Evolutionary conservation across 1,139 yeast genomes (phyloP).

Genomic region (Blastobotrys illinoisensis): DNA sequence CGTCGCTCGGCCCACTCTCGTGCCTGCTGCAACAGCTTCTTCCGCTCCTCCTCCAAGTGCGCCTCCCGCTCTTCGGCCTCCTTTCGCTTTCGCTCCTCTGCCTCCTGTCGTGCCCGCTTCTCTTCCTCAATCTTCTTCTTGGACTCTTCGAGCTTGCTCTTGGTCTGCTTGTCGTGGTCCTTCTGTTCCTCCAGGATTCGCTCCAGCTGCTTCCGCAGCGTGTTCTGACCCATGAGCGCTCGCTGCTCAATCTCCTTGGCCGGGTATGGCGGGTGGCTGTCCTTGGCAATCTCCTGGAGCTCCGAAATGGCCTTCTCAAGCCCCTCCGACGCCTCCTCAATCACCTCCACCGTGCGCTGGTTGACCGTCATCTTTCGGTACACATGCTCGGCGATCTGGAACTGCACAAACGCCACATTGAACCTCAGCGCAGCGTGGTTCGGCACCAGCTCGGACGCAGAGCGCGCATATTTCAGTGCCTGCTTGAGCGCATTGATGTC

Average conservation of each 20-base stretch:
- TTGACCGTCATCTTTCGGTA: slow-evolving; percentile 52
- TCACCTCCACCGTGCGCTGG: slow-evolving; percentile 57
- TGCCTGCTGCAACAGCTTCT: slow-evolving; percentile 76
- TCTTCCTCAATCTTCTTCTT: slow-evolving; percentile 59
- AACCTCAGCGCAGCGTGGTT: slow-evolving; percentile 51
- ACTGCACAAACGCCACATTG: slow-evolving; percentile 79
- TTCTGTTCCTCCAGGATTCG: slow-evolving; percentile 68
- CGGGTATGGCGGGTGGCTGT: slow-evolving; percentile 65
- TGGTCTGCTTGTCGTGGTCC: slow-evolving; percentile 54
- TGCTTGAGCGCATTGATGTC: slow-evolving; percentile 53
- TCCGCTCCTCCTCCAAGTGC: slow-evolving; percentile 79
- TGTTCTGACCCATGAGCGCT: slow-evolving; percentile 75
- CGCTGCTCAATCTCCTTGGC: slow-evolving; percentile 75
- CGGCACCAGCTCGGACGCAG: slow-evolving; percentile 46
- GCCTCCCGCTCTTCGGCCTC: slow-evolving; percentile 57
- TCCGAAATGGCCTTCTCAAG: slow-evolving; percentile 58
- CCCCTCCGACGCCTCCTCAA: slow-evolving; percentile 52
- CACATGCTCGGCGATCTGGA: slow-evolving; percentile 80
- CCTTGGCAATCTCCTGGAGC: slow-evolving; percentile 57
- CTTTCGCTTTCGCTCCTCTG: slow-evolving; percentile 25
- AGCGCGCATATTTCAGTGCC: slow-evolving; percentile 57
- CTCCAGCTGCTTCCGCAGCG: slow-evolving; percentile 66
- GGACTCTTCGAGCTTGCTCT: slow-evolving; percentile 67
- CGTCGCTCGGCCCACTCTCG: slow-evolving; percentile 65
- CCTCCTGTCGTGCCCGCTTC: slow-evolving; percentile 40